These are phyloP conservation scores for Pneumocystis wakefieldiae DNA, from an alignment of 1,139 yeast genomes.

Conservation along the genomic window DNA sequence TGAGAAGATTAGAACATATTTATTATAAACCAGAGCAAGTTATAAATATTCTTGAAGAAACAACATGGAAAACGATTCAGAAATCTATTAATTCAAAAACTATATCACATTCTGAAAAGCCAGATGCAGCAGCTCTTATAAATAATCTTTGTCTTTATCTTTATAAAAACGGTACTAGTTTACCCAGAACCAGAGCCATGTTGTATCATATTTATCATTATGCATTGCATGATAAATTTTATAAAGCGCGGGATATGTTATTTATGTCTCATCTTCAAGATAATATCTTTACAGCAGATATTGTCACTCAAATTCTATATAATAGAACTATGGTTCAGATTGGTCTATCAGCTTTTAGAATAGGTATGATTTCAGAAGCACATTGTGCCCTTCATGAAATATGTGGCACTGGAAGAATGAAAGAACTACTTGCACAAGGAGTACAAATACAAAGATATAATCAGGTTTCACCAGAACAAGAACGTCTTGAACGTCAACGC, in stretches of 20 bases:
- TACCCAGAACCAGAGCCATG: conserved; percentile 69
- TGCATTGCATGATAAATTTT: conserved; percentile 74
- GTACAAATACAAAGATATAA: conserved; percentile 43
- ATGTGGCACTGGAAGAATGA: conserved; percentile 71
- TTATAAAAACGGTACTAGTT: conserved; percentile 47
- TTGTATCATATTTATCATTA: conserved; percentile 77
- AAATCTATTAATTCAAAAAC: conserved; percentile 22
- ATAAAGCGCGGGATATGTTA: conserved; percentile 75
- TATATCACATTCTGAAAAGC: conserved; percentile 25
- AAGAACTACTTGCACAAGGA: conserved; percentile 92
- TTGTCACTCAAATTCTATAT: conserved; percentile 75
- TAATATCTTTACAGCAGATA: conserved; percentile 69
- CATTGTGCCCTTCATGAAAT: conserved; percentile 81
- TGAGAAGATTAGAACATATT: conserved; percentile 80
- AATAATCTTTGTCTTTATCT: conserved; percentile 52
- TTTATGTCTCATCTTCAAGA: conserved; percentile 72
- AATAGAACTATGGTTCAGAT: conserved; percentile 92
- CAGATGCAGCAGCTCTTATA: conserved; percentile 41
- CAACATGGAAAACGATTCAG: conserved; percentile 49
- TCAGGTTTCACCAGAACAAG: conserved; percentile 36
- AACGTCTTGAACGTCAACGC: conserved; percentile 48
- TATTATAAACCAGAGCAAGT: conserved; percentile 81
- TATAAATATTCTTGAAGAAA: conserved; percentile 50
- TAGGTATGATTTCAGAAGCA: conserved; percentile 72
- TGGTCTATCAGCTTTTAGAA: conserved; percentile 90